Percentiles rank a stretch among this genome's conserved stretches.
These are phyloP conservation scores for Chenopodium quinoa DNA, from an alignment of 148 eudicot species.

Conservation along the genomic window DNA sequence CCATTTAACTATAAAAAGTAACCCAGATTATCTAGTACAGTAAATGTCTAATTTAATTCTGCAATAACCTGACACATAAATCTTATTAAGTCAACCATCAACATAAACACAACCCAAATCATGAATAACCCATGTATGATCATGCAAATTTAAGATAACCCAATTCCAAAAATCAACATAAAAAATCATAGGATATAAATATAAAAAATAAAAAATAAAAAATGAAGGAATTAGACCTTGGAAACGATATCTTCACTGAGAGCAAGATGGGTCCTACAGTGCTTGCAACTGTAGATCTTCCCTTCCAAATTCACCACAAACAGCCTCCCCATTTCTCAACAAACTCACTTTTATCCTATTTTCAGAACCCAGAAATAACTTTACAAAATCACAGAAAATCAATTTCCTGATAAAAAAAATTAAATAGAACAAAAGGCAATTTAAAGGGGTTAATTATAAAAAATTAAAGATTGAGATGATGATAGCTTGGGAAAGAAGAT, in stretches of 20 bases:
- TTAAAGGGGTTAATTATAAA: background rate
- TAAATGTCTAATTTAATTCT: background rate
- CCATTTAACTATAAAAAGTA: background rate
- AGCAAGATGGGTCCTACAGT: slow-evolving; percentile 77
- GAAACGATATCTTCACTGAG: slow-evolving; percentile 58
- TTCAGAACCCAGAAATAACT: background rate
- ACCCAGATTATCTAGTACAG: background rate
- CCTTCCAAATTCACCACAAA: slow-evolving; percentile 73
- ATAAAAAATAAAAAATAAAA: background rate
- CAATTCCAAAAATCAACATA: slow-evolving; percentile 19
- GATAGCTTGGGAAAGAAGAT: slow-evolving; percentile 13
- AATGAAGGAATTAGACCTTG: slow-evolving; percentile 42
- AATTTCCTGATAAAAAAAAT: background rate
- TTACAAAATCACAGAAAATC: slow-evolving; percentile 11
- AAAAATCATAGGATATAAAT: background rate
- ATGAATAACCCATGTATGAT: slow-evolving; percentile 4
- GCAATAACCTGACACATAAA: background rate
- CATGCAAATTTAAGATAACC: slow-evolving; percentile 11
- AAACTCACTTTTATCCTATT: slow-evolving; percentile 18
- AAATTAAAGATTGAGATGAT: background rate
- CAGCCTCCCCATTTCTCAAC: slow-evolving; percentile 54
- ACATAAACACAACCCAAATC: background rate
- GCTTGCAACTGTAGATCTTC: slow-evolving; percentile 75
- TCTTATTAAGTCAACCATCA: background rate
- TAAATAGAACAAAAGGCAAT: background rate